phyloP scores from a whole-genome alignment of 2,329 filamentous ascomycete genomes.

The Mariannaea elegans region DNA sequence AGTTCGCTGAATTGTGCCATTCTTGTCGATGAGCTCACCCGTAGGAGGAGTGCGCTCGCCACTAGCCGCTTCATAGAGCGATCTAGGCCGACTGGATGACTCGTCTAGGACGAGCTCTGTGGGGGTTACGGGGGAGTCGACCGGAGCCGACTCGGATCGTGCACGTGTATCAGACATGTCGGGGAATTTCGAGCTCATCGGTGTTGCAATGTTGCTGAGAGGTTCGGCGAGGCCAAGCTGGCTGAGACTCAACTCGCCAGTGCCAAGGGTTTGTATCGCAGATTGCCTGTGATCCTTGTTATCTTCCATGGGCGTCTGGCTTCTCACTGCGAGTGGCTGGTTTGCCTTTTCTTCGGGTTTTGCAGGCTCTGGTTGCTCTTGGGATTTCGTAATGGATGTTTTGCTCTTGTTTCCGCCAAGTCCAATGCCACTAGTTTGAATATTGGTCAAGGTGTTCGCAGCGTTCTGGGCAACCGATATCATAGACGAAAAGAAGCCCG shows the following conservation, averaged over 20 bases:
- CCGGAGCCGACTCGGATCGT: constrained; percentile 68
- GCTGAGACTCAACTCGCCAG: constrained; percentile 87
- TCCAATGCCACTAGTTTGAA: constrained; percentile 70
- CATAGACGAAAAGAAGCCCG: constrained; percentile 92
- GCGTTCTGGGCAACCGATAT: constrained; percentile 94
- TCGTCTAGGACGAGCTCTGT: constrained; percentile 46
- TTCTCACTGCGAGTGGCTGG: constrained; percentile 46
- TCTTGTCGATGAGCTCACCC: constrained; percentile 71
- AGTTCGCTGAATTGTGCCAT: constrained; percentile 66
- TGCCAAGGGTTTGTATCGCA: constrained; percentile 88
- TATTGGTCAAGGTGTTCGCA: constrained; percentile 77
- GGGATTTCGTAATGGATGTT: constrained; percentile 34
- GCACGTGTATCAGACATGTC: constrained; percentile 57
- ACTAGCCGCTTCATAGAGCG: constrained; percentile 58
- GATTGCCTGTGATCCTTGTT: constrained; percentile 70
- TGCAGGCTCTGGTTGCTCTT: constrained; percentile 36
- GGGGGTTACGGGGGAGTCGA: constrained; percentile 49
- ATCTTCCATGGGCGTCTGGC: constrained; percentile 33
- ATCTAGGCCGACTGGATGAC: constrained; percentile 54
- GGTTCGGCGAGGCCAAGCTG: constrained; percentile 81
- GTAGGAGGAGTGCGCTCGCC: constrained; percentile 72
- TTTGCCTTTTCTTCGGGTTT: constrained; percentile 53
- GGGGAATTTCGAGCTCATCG: constrained; percentile 63
- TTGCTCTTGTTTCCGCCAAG: constrained; percentile 56
- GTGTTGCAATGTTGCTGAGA: constrained; percentile 62